Conservation (phyloP, 2,329 filamentous ascomycete species). For the Botrytis fabae region DNA sequence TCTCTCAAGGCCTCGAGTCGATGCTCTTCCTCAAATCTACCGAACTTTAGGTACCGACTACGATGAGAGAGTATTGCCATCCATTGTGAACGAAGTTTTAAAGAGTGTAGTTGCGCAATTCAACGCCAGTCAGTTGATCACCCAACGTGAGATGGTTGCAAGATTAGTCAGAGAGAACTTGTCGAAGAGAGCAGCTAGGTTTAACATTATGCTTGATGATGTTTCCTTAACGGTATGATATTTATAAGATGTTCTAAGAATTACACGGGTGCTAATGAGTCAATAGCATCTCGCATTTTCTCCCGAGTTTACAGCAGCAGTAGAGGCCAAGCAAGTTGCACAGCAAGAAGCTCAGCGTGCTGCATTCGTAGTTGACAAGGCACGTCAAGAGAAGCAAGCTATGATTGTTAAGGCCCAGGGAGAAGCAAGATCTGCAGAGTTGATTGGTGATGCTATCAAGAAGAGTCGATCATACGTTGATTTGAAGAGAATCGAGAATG, state of each 20-base stretch:
- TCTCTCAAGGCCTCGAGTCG: slow-evolving; percentile 83
- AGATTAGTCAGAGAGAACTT: slow-evolving; percentile 90
- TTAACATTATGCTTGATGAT: slow-evolving; percentile 97
- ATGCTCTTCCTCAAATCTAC: slow-evolving; percentile 94
- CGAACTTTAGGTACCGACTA: slow-evolving; percentile 93
- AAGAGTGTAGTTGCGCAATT: slow-evolving; percentile 99
- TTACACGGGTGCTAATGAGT: slow-evolving; percentile 10
- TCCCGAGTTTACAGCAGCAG: slow-evolving; percentile 70
- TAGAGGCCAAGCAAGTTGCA: slow-evolving; percentile 73
- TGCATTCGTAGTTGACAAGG: slow-evolving; percentile 98
- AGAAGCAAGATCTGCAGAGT: slow-evolving; percentile 95
- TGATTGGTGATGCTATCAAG: slow-evolving; percentile 99
- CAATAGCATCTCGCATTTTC: slow-evolving; percentile 69
- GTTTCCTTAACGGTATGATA: slow-evolving; percentile 84
- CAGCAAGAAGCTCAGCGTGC: slow-evolving; percentile 95
- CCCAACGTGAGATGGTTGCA: slow-evolving; percentile 96
- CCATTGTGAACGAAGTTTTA: slow-evolving; percentile 97
- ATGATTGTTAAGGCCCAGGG: slow-evolving; percentile 98
- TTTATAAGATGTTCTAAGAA: background rate
- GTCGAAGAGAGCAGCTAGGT: slow-evolving; percentile 83
- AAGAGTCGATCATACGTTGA: slow-evolving; percentile 97
- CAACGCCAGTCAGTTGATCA: slow-evolving; percentile 97
- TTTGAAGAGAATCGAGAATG: slow-evolving; percentile 97
- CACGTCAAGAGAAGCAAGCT: slow-evolving; percentile 98
- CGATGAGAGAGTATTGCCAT: slow-evolving; percentile 93